These are phyloP conservation scores for Aspergillus melleus DNA, from an alignment of 2,329 filamentous ascomycete species.

Conservation along the genomic window DNA sequence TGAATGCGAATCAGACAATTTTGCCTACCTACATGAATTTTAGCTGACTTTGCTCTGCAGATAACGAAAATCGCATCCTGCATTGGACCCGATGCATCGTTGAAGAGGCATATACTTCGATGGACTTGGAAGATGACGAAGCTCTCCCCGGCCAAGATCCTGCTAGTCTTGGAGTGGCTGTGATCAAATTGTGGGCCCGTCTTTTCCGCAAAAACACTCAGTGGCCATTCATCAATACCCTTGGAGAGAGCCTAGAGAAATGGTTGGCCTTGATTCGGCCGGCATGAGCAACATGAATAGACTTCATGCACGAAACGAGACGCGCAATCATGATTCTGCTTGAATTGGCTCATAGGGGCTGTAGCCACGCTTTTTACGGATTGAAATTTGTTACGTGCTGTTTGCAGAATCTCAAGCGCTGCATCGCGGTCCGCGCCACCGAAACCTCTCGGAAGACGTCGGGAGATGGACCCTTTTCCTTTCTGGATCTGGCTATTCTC, in stretches of 20 bases:
- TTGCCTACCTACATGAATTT: not conserved
- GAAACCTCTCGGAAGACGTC: not conserved
- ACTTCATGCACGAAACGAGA: not conserved
- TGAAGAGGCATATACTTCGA: conserved; percentile 34
- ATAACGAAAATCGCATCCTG: conserved; percentile 34
- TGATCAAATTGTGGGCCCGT: conserved; percentile 33
- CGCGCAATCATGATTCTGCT: not conserved
- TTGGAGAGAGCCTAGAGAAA: conserved; percentile 32
- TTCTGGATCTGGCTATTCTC: not conserved
- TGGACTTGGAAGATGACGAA: conserved; percentile 30
- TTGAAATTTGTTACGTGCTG: not conserved
- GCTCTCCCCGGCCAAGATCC: conserved; percentile 25
- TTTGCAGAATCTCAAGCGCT: not conserved
- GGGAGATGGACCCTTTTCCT: not conserved
- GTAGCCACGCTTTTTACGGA: not conserved
- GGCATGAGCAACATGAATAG: conserved; percentile 4
- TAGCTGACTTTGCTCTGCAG: conserved; percentile 13
- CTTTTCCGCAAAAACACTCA: conserved; percentile 34
- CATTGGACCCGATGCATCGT: conserved; percentile 34
- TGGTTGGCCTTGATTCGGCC: conserved; percentile 28
- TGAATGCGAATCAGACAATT: not conserved
- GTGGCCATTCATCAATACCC: conserved; percentile 35
- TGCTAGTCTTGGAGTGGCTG: conserved; percentile 27
- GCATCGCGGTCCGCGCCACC: not conserved
- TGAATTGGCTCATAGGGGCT: not conserved